Percentiles rank a stretch among this genome's conserved stretches.
phyloP scores from a whole-genome alignment of 345 rosid species.

The Heritiera littoralis region DNA sequence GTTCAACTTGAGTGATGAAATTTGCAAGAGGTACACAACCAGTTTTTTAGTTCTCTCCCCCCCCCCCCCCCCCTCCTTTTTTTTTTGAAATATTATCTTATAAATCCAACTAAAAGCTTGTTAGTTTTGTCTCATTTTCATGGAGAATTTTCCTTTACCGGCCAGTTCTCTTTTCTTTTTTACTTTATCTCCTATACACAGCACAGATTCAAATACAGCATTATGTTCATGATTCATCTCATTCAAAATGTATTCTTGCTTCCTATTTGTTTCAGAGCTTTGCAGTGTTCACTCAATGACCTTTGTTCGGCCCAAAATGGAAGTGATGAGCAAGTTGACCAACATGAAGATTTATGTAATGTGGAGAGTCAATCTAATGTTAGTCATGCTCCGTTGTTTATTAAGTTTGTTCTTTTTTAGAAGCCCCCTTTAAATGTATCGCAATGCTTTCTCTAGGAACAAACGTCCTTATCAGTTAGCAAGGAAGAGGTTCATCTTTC shows the following conservation, averaged over 20 bases:
- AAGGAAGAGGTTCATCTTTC: conserved; percentile 42
- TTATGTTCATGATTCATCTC: not conserved
- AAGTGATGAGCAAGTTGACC: conserved; percentile 29
- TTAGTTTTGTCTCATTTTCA: not conserved
- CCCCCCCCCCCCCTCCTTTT: not conserved
- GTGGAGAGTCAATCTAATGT: conserved; percentile 46
- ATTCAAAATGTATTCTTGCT: not conserved
- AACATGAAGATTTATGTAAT: conserved; percentile 29
- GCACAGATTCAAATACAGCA: not conserved
- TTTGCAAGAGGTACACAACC: conserved; percentile 60
- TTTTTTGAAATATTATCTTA: not conserved
- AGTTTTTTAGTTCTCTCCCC: conserved; percentile 11
- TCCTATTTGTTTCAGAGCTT: conserved; percentile 48
- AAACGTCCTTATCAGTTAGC: conserved; percentile 37
- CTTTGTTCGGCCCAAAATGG: conserved; percentile 41
- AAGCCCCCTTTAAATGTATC: conserved; percentile 18
- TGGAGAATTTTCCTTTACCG: not conserved
- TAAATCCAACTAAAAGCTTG: not conserved
- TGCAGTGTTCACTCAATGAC: conserved; percentile 63
- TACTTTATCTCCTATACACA: not conserved
- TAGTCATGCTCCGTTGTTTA: conserved; percentile 27
- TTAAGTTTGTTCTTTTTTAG: not conserved
- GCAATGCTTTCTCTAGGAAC: conserved; percentile 37
- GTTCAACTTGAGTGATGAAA: conserved; percentile 74
- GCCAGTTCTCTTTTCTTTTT: not conserved